These are phyloP conservation scores for Suhomyces chickasaworum DNA, from an alignment of 1,139 yeast genomes.

Conservation along the genomic window DNA sequence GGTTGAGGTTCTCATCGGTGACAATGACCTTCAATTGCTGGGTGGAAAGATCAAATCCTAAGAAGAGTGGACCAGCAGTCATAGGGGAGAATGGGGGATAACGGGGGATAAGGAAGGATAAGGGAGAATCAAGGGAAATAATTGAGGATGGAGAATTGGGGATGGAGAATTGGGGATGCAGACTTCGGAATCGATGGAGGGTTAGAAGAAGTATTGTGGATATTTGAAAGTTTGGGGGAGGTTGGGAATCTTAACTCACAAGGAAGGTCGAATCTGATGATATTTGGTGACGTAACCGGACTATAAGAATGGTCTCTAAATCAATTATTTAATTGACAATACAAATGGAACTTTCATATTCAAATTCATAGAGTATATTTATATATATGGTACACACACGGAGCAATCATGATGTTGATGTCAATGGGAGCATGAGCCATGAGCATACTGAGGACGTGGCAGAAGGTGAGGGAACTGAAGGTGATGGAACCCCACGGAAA, in stretches of 20 bases:
- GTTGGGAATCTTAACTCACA: not conserved
- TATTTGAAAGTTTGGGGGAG: not conserved
- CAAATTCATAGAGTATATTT: not conserved
- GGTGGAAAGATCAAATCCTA: conserved; percentile 87
- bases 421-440: too few species aligned
- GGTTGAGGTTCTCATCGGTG: conserved; percentile 54
- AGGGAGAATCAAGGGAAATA: too few species aligned
- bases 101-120: not conserved
- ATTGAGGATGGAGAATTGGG: too few species aligned
- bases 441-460: not conserved
- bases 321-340: not conserved
- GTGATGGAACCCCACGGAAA: not conserved
- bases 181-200: too few species aligned
- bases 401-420: not conserved
- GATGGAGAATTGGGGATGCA: too few species aligned
- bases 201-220: too few species aligned
- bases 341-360: not conserved
- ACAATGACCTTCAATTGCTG: conserved; percentile 83
- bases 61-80: conserved; percentile 28
- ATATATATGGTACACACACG: conserved; percentile 1
- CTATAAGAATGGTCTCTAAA: not conserved
- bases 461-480: not conserved
- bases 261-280: not conserved
- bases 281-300: not conserved
- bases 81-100: not conserved